Percentiles rank a stretch among this genome's conserved stretches.
These are phyloP conservation scores for Zostera marina DNA, from an alignment of 116 monocot species.

Conservation along the genomic window DNA sequence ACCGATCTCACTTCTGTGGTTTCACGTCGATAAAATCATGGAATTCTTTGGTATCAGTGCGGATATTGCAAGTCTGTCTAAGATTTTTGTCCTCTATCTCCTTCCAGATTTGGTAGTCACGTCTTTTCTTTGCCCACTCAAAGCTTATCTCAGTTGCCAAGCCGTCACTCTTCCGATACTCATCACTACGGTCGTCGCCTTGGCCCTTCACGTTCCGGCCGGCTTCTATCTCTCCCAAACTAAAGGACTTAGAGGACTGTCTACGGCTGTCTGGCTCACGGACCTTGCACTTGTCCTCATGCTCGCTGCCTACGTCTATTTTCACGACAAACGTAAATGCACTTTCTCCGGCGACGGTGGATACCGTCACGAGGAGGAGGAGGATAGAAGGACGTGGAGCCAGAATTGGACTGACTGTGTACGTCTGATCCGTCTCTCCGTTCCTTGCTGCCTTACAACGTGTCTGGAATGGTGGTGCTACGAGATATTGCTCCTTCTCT, in stretches of 20 bases:
- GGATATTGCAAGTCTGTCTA: constrained; percentile 38
- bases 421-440: constrained; percentile 33
- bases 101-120: constrained; percentile 53
- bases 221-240: constrained; percentile 26
- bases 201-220: constrained; percentile 54
- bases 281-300: constrained; percentile 37
- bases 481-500: constrained; percentile 64
- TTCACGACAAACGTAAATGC: constrained; percentile 15
- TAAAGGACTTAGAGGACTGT: constrained; percentile 46
- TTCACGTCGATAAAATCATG: constrained; percentile 53
- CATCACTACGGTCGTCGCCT: constrained; percentile 29
- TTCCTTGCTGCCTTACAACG: constrained; percentile 62
- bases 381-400: constrained; percentile 16
- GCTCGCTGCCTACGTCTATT: constrained; percentile 30
- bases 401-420: constrained; percentile 29
- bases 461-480: constrained; percentile 99
- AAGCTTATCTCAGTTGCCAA: constrained; percentile 65
- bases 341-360: too few species aligned
- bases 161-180: constrained; percentile 64
- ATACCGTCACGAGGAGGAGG: constrained; percentile 14
- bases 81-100: constrained; percentile 35
- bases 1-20: constrained; percentile 66
- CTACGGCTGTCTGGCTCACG: constrained; percentile 57
- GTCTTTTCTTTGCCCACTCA: constrained; percentile 68
- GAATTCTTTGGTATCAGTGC: constrained; percentile 34